Evolutionary conservation across 2,329 filamentous ascomycete genomes (phyloP), one percentile per base, ranked within the genome.

Genomic region (Didymella glomerata): DNA sequence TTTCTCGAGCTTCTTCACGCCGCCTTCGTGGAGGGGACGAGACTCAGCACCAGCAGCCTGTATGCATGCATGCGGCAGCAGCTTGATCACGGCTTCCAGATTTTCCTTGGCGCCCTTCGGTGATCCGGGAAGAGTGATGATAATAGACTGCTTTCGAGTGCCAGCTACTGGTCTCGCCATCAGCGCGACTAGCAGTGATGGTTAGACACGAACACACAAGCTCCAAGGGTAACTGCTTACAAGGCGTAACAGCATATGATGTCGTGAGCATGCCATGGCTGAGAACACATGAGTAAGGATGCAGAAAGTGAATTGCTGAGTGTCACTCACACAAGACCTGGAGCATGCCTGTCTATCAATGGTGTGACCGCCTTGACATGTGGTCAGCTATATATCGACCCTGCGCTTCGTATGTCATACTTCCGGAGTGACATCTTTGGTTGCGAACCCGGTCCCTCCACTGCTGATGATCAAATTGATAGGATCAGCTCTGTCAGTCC

Each of bases 101-200:
- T 98, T 99, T 80, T 99, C 95, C 71, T 88, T 91, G 9, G 95
- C 95, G 1, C 93, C 95, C 76, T 98, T 98, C 0, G 95, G 95
- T 0, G 94, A 98, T 1, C 95, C 95, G 0, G 95, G 95, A 3
- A 99, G 81, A 0, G 95, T 99, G 62, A 97, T 80, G 24, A 99
- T 90, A 51, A 99, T 78, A 0, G 92, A 89, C 60, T 87, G 88
- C 62, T 94, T 89, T 30, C 95, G 85, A 2, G 96, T 88, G 3
- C 95, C 95, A 22, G 95, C 95, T 13, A 96, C 91, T 4, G 95
- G 95, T 45, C 95, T 87, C 50, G 95, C 91, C 95, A 99, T 99
- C 81, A 97, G 89, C 44, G 95, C 95, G 79, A 99, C 93, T 96
- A 36, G 65, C 46, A 69, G 50, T 9, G 8, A 40, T 10, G 8